Base-by-base conservation (phyloP, 257 asterid genomes). In the Oldenlandia corymbosa region DNA sequence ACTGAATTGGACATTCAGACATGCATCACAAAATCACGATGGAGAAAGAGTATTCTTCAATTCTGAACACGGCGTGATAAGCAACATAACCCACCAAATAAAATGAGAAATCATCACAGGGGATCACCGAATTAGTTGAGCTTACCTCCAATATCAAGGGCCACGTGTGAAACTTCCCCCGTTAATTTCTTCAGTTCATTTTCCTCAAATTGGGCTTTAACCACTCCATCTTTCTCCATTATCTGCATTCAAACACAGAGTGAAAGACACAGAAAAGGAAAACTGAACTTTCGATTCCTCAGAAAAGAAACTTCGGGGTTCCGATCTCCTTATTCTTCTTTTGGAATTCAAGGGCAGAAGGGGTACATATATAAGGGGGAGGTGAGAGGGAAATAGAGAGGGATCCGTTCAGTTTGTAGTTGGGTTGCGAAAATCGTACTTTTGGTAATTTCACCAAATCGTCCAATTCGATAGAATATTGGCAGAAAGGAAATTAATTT, bases 81-180 rank as follows among this genome's bases (percentile, higher is more conserved):
- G 10, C 41, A 65, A 17, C 9, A 41, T 24, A 65, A 51, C 31
- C 12, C 69, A 66, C 23, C 53, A 28, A 43, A 60, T 10, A 65
- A 47, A 66, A 5, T 34, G 39, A 34, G 9, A 34, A 5, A 28
- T 28, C 11, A 53, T n/a, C n/a, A n/a, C n/a, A 37, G 59, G 17
- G 7, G 31, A 51, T 10, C 27, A 16, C 3, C 6, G 3, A 10
- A 59, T 50, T 24, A 23, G 59, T 41, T 24, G 59, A 68, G 50
- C 60, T 62, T 74, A 90, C 97, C 97, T 78, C 97, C 96, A 53
- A 90, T 90, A 66, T 90, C 97, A 53, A 90, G 93, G 64, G 95
- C 84, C 52, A 90, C 75, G 65, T 87, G 83, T 17, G 94, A 81
- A 75, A 86, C 81, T 63, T 75, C 76, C 56, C 81, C 86, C 14